Evolutionary conservation across 1,284 basidiomycete genomes (phyloP).

Genomic region (Filobasidium uniguttulatum): DNA sequence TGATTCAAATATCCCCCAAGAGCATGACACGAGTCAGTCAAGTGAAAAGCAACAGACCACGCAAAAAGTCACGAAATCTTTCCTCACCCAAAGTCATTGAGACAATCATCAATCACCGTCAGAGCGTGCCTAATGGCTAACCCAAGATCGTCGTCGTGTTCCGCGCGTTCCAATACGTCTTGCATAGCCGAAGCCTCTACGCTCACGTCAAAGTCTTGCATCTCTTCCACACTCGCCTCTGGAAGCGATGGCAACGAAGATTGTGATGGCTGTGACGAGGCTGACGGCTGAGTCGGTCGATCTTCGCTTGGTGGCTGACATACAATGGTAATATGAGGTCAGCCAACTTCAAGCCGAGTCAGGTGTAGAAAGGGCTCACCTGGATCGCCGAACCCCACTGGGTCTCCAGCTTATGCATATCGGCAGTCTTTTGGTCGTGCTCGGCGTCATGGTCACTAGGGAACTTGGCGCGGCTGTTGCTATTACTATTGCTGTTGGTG

Average conservation of each 20-base stretch:
- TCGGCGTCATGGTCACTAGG: too few species aligned
- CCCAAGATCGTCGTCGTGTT: slow-evolving; percentile 19
- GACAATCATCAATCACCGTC: slow-evolving; percentile 56
- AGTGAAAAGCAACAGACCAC: neutral
- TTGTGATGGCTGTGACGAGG: too few species aligned
- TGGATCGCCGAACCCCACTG: neutral
- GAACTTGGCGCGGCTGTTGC: too few species aligned
- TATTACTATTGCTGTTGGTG: too few species aligned
- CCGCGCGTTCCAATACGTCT: slow-evolving; percentile 23
- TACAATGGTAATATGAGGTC: neutral
- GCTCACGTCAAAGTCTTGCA: neutral
- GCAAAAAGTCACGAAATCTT: neutral
- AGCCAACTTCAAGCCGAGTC: neutral
- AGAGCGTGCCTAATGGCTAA: slow-evolving; percentile 54
- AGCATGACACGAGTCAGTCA: neutral
- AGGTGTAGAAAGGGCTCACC: neutral
- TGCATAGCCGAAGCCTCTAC: slow-evolving; percentile 11
- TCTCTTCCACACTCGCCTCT: too few species aligned
- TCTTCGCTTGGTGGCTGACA: neutral
- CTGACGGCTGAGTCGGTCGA: too few species aligned
- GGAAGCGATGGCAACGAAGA: too few species aligned
- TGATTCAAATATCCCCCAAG: slow-evolving; percentile 26
- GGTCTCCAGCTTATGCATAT: neutral
- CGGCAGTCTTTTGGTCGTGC: neutral
- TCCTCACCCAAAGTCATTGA: slow-evolving; percentile 61